These are phyloP conservation scores for Pseudogymnoascus sp. DNA, from an alignment of 2,329 filamentous ascomycete species.

Conservation along the genomic window DNA sequence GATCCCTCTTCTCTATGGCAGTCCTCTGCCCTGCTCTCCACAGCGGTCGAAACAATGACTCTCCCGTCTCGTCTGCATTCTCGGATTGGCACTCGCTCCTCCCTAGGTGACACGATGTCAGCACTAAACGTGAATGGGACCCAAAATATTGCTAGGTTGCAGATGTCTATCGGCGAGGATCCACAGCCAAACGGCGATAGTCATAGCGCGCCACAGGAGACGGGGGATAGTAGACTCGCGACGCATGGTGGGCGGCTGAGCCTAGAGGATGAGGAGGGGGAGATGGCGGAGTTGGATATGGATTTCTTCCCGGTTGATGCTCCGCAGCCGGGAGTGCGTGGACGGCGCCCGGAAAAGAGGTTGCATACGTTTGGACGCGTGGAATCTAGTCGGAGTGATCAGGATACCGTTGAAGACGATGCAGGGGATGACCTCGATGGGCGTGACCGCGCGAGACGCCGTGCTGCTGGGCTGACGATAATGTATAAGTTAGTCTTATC, in stretches of 20 bases:
- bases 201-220: neutral
- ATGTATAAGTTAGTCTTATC: slow-evolving; percentile 23
- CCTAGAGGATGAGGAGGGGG: slow-evolving; percentile 22
- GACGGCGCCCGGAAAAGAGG: slow-evolving; percentile 20
- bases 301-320: slow-evolving; percentile 28
- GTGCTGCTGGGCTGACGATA: slow-evolving; percentile 28
- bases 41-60: slow-evolving; percentile 71
- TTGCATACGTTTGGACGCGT: slow-evolving; percentile 33
- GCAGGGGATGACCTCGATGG: slow-evolving; percentile 24
- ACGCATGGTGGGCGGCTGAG: slow-evolving; percentile 33
- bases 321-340: slow-evolving; percentile 23
- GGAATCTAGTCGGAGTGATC: slow-evolving; percentile 26
- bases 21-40: slow-evolving; percentile 65
- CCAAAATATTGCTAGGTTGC: slow-evolving; percentile 69
- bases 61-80: slow-evolving; percentile 64
- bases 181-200: slow-evolving; percentile 19
- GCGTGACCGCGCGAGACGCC: slow-evolving; percentile 27
- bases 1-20: slow-evolving; percentile 69
- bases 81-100: slow-evolving; percentile 35
- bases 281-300: slow-evolving; percentile 29
- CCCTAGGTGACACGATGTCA: slow-evolving; percentile 56
- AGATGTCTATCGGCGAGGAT: slow-evolving; percentile 44
- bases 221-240: slow-evolving; percentile 20
- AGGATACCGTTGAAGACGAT: slow-evolving; percentile 11
- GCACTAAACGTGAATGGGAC: slow-evolving; percentile 68